Conservation (phyloP, 2,329 filamentous ascomycete genomes). For the Xylariaceae sp. region DNA sequence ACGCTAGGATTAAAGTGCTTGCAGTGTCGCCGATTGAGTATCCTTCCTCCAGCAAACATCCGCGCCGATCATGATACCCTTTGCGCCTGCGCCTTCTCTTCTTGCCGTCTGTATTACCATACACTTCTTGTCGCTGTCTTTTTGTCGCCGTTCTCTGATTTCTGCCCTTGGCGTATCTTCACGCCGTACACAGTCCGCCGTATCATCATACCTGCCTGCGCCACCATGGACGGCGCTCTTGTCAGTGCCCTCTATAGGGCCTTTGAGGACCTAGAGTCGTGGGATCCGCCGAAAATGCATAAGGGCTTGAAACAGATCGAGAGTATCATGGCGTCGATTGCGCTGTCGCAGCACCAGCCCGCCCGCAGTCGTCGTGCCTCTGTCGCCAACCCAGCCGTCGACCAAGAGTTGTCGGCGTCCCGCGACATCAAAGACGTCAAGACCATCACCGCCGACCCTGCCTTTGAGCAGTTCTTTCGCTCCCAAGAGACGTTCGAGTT, state of each 20-base stretch:
- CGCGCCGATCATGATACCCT: too few relatives aligned
- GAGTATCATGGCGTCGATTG: slow-evolving; percentile 90
- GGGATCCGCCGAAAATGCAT: slow-evolving; percentile 83
- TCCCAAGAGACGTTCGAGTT: slow-evolving; percentile 96
- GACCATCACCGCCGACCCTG: slow-evolving; percentile 76
- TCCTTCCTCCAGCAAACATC: too few relatives aligned
- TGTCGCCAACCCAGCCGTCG: slow-evolving; percentile 22
- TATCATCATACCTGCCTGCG: too few relatives aligned
- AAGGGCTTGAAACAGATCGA: slow-evolving; percentile 95
- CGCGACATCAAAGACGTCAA: slow-evolving; percentile 57
- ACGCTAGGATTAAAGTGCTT: too few relatives aligned
- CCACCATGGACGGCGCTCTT: too few relatives aligned
- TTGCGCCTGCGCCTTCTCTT: too few relatives aligned
- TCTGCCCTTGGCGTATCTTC: too few relatives aligned
- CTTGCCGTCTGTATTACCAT: too few relatives aligned
- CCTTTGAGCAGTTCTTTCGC: slow-evolving; percentile 94
- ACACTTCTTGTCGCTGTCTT: too few relatives aligned
- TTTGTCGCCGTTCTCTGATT: too few relatives aligned
- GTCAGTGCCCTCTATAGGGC: slow-evolving; percentile 40
- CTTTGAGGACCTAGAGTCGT: slow-evolving; percentile 94
- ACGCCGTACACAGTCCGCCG: too few relatives aligned
- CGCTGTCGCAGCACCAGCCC: slow-evolving; percentile 57
- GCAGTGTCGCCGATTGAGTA: too few relatives aligned
- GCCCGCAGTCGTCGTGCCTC: slow-evolving; percentile 30
- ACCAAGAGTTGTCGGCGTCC: slow-evolving; percentile 35